phyloP scores from a whole-genome alignment of 2,329 filamentous ascomycete genomes.

The Neopestalotiopsis sp. region DNA sequence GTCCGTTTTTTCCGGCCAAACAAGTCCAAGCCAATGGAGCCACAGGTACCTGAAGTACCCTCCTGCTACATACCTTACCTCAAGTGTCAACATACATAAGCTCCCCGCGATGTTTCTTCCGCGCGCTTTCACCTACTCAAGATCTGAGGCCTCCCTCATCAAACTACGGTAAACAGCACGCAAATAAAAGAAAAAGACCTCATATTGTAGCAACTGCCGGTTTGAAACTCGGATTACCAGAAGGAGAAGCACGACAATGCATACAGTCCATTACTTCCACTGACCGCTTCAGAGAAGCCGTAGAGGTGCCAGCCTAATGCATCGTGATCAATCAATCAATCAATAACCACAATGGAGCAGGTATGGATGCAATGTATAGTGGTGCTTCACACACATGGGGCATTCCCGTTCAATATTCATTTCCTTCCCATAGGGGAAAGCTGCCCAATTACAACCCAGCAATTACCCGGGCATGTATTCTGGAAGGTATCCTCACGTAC shows the following conservation, averaged over 20 bases:
- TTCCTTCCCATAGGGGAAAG: no score
- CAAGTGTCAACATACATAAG: neutral
- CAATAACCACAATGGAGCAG: neutral
- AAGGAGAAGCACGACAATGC: neutral
- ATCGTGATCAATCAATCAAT: conserved; percentile 1
- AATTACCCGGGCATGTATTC: neutral
- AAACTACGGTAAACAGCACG: neutral
- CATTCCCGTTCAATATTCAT: neutral
- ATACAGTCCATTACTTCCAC: neutral
- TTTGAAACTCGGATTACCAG: neutral
- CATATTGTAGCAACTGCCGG: neutral
- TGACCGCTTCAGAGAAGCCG: neutral
- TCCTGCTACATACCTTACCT: neutral
- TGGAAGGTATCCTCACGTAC: neutral
- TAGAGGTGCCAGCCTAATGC: conserved; percentile 1
- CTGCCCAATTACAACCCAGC: neutral
- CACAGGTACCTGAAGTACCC: neutral
- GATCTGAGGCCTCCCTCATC: conserved; percentile 3
- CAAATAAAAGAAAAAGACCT: conserved; percentile 1
- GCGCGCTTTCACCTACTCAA: neutral
- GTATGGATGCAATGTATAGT: neutral
- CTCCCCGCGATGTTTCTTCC: neutral
- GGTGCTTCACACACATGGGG: neutral
- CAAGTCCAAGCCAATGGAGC: neutral
- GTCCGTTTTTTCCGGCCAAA: no score